Evolutionary conservation across 306 rosid species (phyloP).

Genomic region (Cucurbita maxima): DNA sequence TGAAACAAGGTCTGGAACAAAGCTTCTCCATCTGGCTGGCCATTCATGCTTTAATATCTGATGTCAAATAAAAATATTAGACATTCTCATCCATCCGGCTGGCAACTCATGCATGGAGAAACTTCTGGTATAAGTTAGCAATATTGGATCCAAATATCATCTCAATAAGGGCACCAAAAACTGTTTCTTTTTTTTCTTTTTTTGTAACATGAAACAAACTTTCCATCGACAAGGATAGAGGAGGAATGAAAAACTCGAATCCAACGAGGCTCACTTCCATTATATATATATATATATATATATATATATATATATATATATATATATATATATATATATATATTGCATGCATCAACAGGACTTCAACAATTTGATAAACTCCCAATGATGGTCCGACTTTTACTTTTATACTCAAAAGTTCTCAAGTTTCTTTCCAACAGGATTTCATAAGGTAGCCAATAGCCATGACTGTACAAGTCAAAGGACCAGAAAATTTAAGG

Average conservation of each 20-base stretch:
- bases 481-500: neutral
- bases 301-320: neutral
- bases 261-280: neutral
- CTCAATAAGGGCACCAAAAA: neutral
- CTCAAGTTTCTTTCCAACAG: neutral
- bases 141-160: neutral
- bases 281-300: neutral
- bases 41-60: constrained; percentile 98
- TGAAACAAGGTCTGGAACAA: constrained; percentile 89
- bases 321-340: neutral
- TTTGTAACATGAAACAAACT: neutral
- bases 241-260: neutral
- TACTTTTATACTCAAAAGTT: neutral
- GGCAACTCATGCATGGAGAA: neutral
- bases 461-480: neutral
- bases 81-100: no score
- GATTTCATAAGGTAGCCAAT: neutral
- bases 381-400: neutral
- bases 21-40: constrained; percentile 88
- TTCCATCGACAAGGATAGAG: neutral
- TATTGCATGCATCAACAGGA: neutral
- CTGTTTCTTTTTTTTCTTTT: no score
- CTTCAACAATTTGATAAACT: neutral
- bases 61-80: neutral
- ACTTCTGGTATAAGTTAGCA: neutral